Evolutionary conservation across 805 yeast genomes (phyloP), one percentile per base, ranked within the genome.

Genomic region (Myxozyma nipponensis): DNA sequence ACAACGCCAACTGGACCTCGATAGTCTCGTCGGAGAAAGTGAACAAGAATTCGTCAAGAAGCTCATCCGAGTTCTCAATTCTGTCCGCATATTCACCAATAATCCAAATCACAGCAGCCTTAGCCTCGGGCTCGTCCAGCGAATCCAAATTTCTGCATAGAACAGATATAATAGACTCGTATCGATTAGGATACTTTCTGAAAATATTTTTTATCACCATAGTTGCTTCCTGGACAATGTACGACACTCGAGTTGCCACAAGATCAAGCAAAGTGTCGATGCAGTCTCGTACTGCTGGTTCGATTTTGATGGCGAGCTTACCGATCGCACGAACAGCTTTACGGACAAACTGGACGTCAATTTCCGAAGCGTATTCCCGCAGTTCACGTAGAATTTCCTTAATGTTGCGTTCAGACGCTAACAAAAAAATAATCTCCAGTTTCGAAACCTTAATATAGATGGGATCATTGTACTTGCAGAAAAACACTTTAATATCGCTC

Each of bases 281-380:
- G 66, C 95, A 86, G 22, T 72, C 72, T 3, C 72, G 69, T 0
- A 90, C 82, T 0, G 86, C 80, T 6, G 66, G 66, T 23, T 79
- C 81, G 15, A 88, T 68, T 62, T 86, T 87, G 24, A 89, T 81
- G 0, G 96, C 95, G 19, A 91, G 70, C 62, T 89, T 86, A 1
- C 97, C 97, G 54, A 91, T 81, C 0, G 96, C 95, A 52, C 95
- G 71, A 2, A 91, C 81, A 0, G 97, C 89, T 62, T 88, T 86
- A 49, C 95, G 73, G 1, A 90, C 86, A 83, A 89, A 87, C 50
- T 84, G 84, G 22, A 82, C 77, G 66, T 90, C 96, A 13, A 86
- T 82, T 61, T 87, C 96, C 0, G 88, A 78, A 3, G 95, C 95
- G 66, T 90, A 90, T 60, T 85, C 95, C 56, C 81, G 84, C 46